Percentiles rank a stretch among this genome's conserved stretches.
phyloP scores from a whole-genome alignment of 805 yeast genomes.

The Saccharomycopsis sp. region DNA sequence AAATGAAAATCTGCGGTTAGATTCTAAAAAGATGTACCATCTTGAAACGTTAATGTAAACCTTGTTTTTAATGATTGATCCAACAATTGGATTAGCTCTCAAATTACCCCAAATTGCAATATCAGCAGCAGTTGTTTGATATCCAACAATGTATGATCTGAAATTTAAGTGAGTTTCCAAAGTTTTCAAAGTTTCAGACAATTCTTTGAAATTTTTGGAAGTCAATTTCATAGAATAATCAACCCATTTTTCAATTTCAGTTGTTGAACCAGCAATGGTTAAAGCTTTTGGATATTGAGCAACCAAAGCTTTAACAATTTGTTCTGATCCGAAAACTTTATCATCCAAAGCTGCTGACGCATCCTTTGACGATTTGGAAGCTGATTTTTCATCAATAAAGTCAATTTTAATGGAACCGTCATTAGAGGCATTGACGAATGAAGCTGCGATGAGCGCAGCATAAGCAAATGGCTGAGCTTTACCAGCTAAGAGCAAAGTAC shows the following conservation, averaged over 20 bases:
- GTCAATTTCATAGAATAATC: slow-evolving; percentile 59
- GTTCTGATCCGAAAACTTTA: slow-evolving; percentile 35
- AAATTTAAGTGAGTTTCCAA: slow-evolving; percentile 79
- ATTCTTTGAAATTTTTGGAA: slow-evolving; percentile 82
- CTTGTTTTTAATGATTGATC: slow-evolving; percentile 79
- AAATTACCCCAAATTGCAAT: slow-evolving; percentile 89
- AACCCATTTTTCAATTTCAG: slow-evolving; percentile 53
- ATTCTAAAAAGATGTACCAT: slow-evolving; percentile 80
- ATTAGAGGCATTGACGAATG: slow-evolving; percentile 52
- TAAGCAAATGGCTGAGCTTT: slow-evolving; percentile 83
- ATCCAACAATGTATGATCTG: slow-evolving; percentile 71
- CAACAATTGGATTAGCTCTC: slow-evolving; percentile 89
- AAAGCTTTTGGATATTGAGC: slow-evolving; percentile 45
- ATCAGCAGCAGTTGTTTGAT: slow-evolving; percentile 68
- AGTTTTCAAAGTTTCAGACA: slow-evolving; percentile 68
- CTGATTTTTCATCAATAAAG: slow-evolving; percentile 66
- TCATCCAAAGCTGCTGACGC: slow-evolving; percentile 39
- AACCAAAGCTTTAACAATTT: slow-evolving; percentile 44
- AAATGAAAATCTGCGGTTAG: slow-evolving; percentile 60
- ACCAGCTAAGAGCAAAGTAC: slow-evolving; percentile 61
- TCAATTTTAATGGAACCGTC: slow-evolving; percentile 50
- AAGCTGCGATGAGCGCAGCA: slow-evolving; percentile 70
- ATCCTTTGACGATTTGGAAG: slow-evolving; percentile 36
- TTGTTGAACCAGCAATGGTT: slow-evolving; percentile 29
- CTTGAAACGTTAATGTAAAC: slow-evolving; percentile 82